Percentiles rank a stretch among this genome's conserved stretches.
phyloP scores from a whole-genome alignment of 768 basidiomycete genomes.

The Ephemerocybe angulata region DNA sequence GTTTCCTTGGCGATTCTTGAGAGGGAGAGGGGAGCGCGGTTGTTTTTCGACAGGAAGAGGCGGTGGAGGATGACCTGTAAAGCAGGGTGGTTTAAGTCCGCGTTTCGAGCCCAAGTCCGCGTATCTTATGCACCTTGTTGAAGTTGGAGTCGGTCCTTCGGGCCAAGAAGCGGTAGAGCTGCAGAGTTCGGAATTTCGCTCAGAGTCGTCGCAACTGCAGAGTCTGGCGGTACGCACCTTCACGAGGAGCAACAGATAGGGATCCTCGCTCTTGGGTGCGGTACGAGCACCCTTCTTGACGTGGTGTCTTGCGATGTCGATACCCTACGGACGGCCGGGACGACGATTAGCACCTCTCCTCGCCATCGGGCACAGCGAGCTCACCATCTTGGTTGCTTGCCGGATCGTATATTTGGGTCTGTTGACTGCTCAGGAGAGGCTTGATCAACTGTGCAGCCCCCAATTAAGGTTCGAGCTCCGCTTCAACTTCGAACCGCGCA shows the following conservation, averaged over 20 bases:
- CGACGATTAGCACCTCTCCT: constrained; percentile 15
- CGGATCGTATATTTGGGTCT: constrained; percentile 48
- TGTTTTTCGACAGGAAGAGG: constrained; percentile 95
- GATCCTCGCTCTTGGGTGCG: constrained; percentile 98
- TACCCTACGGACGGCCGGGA: constrained; percentile 62
- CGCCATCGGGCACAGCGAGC: constrained; percentile 42
- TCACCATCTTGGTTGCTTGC: constrained; percentile 79
- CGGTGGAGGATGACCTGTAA: constrained; percentile 86
- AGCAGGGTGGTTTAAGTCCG: constrained; percentile 6
- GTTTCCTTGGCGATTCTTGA: constrained; percentile 90
- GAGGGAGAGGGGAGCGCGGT: constrained; percentile 94
- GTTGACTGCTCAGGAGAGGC: constrained; percentile 44
- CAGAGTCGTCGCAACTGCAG: background rate
- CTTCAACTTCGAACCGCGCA: constrained; percentile 22
- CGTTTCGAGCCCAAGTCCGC: constrained; percentile 1
- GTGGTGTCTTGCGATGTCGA: constrained; percentile 94
- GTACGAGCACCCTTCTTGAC: constrained; percentile 96
- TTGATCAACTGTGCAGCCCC: constrained; percentile 65
- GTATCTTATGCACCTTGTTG: constrained; percentile 68
- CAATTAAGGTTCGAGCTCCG: constrained; percentile 43
- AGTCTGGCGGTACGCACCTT: constrained; percentile 58
- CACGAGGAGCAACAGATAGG: constrained; percentile 95
- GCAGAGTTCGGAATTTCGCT: constrained; percentile 10
- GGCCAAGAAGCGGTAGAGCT: constrained; percentile 99
- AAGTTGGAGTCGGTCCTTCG: constrained; percentile 93